Evolutionary conservation across 441 rosid genomes (phyloP).

Genomic region (Hypseocharis bilobata): DNA sequence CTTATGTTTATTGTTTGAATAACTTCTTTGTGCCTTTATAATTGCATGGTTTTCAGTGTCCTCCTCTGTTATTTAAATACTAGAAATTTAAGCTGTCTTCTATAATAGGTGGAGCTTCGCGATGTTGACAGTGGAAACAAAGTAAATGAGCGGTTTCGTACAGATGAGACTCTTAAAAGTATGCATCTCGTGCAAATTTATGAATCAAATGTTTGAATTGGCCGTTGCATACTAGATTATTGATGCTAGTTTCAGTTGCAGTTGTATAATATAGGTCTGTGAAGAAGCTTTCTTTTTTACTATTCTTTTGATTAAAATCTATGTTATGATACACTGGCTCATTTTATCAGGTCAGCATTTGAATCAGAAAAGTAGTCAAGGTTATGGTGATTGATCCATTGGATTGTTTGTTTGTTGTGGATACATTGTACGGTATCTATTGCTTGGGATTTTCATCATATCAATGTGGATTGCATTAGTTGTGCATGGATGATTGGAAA

Average conservation of each 20-base stretch:
- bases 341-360: no score
- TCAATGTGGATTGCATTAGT: neutral
- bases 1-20: neutral
- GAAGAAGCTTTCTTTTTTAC: neutral
- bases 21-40: neutral
- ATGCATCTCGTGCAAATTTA: constrained; percentile 29
- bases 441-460: neutral
- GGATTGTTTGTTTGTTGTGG: neutral
- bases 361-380: neutral
- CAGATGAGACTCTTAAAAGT: constrained; percentile 88
- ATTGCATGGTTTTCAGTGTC: neutral
- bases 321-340: no score
- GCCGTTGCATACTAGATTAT: neutral
- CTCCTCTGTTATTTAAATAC: neutral
- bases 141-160: constrained; percentile 67
- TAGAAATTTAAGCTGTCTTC: constrained; percentile 5
- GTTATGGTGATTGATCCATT: neutral
- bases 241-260: neutral
- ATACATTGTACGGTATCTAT: neutral
- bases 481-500: no score
- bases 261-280: neutral
- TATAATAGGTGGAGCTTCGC: constrained; percentile 70
- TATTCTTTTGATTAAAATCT: neutral
- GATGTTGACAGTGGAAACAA: constrained; percentile 79
- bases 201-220: constrained; percentile 1